These are phyloP conservation scores for Trypanosoma boissoni DNA, from an alignment of 208 protist genomes.

Conservation along the genomic window DNA sequence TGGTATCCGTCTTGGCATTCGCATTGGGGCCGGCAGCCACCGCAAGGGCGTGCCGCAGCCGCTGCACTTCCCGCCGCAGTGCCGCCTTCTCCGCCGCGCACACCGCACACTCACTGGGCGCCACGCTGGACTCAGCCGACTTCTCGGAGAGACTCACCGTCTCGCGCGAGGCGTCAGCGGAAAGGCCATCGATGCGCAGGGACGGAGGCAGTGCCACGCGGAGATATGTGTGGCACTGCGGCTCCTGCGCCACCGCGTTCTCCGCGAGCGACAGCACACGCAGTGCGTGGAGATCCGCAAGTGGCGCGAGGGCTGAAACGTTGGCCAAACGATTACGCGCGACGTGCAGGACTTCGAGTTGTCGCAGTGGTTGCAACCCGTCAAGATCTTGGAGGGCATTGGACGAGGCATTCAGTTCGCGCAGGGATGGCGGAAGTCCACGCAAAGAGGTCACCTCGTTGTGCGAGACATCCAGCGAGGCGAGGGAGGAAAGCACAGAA, in stretches of 20 bases:
- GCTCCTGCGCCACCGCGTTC: no score
- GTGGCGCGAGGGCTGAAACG: slow-evolving; percentile 27
- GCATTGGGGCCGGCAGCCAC: slow-evolving; percentile 1
- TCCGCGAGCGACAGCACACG: slow-evolving; percentile 38
- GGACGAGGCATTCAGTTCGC: slow-evolving; percentile 27
- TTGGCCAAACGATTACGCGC: slow-evolving; percentile 73
- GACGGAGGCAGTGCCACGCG: no score
- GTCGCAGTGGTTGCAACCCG: slow-evolving; percentile 41
- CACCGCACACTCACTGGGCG: slow-evolving; percentile 4
- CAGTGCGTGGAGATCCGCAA: no score
- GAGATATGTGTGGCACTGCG: no score
- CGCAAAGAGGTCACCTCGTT: slow-evolving; percentile 61
- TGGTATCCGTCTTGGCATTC: no score
- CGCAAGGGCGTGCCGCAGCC: slow-evolving; percentile 7
- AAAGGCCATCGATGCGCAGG: no score
- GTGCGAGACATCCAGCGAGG: slow-evolving; percentile 64
- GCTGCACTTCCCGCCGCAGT: slow-evolving; percentile 6
- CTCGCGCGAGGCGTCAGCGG: slow-evolving; percentile 7
- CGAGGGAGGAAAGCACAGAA: slow-evolving; percentile 44
- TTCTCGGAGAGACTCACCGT: slow-evolving; percentile 1
- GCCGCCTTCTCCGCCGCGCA: slow-evolving; percentile 19
- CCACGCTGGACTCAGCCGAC: slow-evolving; percentile 12
- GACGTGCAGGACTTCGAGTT: slow-evolving; percentile 53
- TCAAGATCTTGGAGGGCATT: slow-evolving; percentile 28
- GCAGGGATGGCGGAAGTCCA: slow-evolving; percentile 19